Percentiles rank a stretch among this genome's conserved stretches.
phyloP scores from a whole-genome alignment of 192 early-diverging fungal species.

The Backusella liffmaniae region DNA sequence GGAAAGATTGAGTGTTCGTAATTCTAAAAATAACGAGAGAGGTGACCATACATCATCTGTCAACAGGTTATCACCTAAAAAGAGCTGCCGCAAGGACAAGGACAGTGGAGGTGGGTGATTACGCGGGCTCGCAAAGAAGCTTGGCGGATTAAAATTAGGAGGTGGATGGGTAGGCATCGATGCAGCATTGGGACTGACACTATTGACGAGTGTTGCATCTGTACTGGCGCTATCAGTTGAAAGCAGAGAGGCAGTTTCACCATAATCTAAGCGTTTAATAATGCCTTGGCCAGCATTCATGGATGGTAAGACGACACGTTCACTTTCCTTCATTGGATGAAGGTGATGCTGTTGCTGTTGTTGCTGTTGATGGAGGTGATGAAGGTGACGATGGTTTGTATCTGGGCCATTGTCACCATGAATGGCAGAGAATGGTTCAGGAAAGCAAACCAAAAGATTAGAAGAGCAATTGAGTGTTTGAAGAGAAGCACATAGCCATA shows the following conservation, averaged over 20 bases:
- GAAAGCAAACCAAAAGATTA: slow-evolving; percentile 80
- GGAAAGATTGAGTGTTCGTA: slow-evolving; percentile 77
- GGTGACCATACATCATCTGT: slow-evolving; percentile 78
- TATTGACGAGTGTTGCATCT: background rate
- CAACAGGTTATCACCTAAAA: slow-evolving; percentile 81
- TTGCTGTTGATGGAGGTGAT: background rate
- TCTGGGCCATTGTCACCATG: background rate
- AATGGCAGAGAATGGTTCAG: slow-evolving; percentile 54
- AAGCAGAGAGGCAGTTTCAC: slow-evolving; percentile 12
- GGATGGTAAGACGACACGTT: slow-evolving; percentile 39
- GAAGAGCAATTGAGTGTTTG: slow-evolving; percentile 74
- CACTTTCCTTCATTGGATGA: slow-evolving; percentile 45
- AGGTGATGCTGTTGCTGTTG: background rate
- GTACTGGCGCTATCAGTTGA: background rate
- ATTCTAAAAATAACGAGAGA: slow-evolving; percentile 69
- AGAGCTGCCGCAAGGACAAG: slow-evolving; percentile 57
- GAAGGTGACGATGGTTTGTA: background rate
- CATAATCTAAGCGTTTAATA: slow-evolving; percentile 20
- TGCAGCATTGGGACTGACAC: background rate
- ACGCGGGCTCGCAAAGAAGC: slow-evolving; percentile 47
- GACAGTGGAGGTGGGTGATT: slow-evolving; percentile 57
- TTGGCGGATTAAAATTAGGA: slow-evolving; percentile 47
- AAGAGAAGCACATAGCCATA: slow-evolving; percentile 74
- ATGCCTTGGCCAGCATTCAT: slow-evolving; percentile 42
- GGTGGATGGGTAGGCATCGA: slow-evolving; percentile 39